These are phyloP conservation scores for Periconia sp. DNA, from an alignment of 2,329 filamentous ascomycete species.

Conservation along the genomic window DNA sequence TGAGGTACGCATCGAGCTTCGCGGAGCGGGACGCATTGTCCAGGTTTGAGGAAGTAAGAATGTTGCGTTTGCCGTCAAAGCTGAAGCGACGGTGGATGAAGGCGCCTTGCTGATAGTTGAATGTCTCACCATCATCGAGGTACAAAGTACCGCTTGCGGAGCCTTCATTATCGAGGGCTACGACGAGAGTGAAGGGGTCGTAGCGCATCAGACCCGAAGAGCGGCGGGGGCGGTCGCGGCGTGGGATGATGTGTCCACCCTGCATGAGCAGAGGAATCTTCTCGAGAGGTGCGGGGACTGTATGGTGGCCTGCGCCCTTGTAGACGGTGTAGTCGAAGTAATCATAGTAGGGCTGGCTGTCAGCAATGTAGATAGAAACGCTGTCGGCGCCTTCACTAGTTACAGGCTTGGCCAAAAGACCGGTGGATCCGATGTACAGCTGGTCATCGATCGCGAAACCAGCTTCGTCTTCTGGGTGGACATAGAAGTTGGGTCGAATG, in stretches of 20 bases:
- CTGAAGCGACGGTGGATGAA: conserved; percentile 84
- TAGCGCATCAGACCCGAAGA: conserved; percentile 88
- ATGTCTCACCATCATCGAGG: conserved; percentile 90
- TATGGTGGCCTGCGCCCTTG: conserved; percentile 71
- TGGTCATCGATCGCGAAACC: conserved; percentile 93
- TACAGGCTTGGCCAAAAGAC: conserved; percentile 89
- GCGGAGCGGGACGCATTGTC: conserved; percentile 54
- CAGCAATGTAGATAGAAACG: conserved; percentile 82
- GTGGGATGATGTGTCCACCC: conserved; percentile 87
- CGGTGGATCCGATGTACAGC: conserved; percentile 85
- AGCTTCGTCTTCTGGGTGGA: conserved; percentile 80
- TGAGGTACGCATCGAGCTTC: conserved; percentile 72
- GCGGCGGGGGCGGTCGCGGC: conserved; percentile 83
- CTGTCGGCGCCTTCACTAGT: conserved; percentile 73
- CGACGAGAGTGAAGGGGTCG: conserved; percentile 91
- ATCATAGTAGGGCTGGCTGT: conserved; percentile 88
- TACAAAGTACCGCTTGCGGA: conserved; percentile 83
- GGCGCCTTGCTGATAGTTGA: conserved; percentile 80
- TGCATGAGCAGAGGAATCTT: conserved; percentile 90
- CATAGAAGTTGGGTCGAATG: conserved; percentile 88
- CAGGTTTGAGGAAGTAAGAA: conserved; percentile 65
- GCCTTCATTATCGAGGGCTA: conserved; percentile 68
- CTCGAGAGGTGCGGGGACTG: conserved; percentile 76
- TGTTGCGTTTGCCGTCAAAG: conserved; percentile 57
- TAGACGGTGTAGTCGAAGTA: conserved; percentile 87